Conservation (phyloP, 2,329 filamentous ascomycete genomes). For the Hawksworthiomyces lignivorus region DNA sequence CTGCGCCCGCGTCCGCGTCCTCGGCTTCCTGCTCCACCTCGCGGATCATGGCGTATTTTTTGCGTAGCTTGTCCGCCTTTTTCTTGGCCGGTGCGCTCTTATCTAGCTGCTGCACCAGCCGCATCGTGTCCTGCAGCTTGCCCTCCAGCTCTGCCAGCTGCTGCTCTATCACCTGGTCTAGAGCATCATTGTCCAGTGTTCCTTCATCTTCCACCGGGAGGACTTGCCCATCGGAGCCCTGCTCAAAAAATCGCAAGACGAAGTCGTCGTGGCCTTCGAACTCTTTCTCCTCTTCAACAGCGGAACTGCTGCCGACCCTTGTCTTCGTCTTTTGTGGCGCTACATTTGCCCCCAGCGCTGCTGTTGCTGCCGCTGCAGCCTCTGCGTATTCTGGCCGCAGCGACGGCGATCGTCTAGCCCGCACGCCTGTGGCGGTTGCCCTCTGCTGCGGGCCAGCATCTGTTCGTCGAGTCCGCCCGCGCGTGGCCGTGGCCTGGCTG, state of each 20-base stretch:
- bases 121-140: constrained; percentile 19
- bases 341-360: too few relatives aligned
- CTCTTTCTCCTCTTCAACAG: constrained; percentile 3
- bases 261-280: constrained; percentile 13
- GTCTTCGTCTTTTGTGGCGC: too few relatives aligned
- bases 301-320: too few relatives aligned
- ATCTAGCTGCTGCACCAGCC: constrained; percentile 20
- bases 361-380: too few relatives aligned
- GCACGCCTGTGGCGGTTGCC: too few relatives aligned
- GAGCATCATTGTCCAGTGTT: constrained; percentile 35
- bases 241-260: constrained; percentile 41
- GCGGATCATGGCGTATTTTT: constrained; percentile 12
- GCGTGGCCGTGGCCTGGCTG: neutral
- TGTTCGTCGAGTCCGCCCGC: neutral
- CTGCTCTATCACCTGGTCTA: constrained; percentile 28
- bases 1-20: constrained; percentile 9
- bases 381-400: neutral
- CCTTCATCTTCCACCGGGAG: constrained; percentile 31
- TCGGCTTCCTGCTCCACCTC: constrained; percentile 20
- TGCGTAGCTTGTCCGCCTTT: constrained; percentile 9
- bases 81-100: constrained; percentile 9
- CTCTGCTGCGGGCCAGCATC: neutral
- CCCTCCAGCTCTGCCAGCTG: constrained; percentile 29
- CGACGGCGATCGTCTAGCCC: too few relatives aligned
- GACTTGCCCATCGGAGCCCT: constrained; percentile 30